These are phyloP conservation scores for Lactarius pseudohatsudake DNA, from an alignment of 768 basidiomycete species.

Conservation along the genomic window DNA sequence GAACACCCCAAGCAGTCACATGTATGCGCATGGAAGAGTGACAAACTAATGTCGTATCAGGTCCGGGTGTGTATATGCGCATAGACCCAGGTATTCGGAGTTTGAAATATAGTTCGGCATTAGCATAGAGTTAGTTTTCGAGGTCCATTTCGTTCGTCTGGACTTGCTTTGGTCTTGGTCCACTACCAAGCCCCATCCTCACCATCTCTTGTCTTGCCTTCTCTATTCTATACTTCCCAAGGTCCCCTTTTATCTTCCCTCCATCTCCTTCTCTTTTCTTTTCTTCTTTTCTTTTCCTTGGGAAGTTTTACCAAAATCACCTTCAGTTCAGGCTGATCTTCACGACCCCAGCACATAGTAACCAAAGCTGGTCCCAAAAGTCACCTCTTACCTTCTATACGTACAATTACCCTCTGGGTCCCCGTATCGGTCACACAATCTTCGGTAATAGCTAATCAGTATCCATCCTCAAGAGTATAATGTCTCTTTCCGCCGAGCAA, in stretches of 20 bases:
- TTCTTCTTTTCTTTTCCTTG: slow-evolving; percentile 32
- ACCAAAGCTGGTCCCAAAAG: slow-evolving; percentile 38
- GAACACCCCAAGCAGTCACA: neutral
- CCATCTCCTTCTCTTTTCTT: slow-evolving; percentile 16
- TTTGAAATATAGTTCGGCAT: slow-evolving; percentile 17
- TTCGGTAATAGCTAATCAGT: slow-evolving; percentile 82
- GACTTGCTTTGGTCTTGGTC: slow-evolving; percentile 15
- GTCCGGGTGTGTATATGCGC: too few species aligned
- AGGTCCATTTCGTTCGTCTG: slow-evolving; percentile 6
- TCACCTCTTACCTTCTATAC: slow-evolving; percentile 36
- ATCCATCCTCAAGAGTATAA: slow-evolving; percentile 67
- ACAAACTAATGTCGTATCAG: too few species aligned
- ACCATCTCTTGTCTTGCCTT: slow-evolving; percentile 18
- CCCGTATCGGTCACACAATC: slow-evolving; percentile 32
- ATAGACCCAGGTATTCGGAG: slow-evolving; percentile 6
- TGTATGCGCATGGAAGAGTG: neutral
- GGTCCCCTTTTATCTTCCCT: slow-evolving; percentile 16
- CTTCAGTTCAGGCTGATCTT: slow-evolving; percentile 29
- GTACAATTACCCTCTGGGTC: slow-evolving; percentile 30
- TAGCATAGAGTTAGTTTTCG: slow-evolving; percentile 5
- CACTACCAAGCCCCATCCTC: slow-evolving; percentile 19
- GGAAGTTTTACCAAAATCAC: slow-evolving; percentile 33
- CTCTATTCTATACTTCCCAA: slow-evolving; percentile 25
- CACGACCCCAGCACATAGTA: slow-evolving; percentile 48
- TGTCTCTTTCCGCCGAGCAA: slow-evolving; percentile 91